Percentiles rank a stretch among this genome's conserved stretches.
phyloP scores from a whole-genome alignment of 1,139 yeast genomes.

The Candida tetrigidarum region DNA sequence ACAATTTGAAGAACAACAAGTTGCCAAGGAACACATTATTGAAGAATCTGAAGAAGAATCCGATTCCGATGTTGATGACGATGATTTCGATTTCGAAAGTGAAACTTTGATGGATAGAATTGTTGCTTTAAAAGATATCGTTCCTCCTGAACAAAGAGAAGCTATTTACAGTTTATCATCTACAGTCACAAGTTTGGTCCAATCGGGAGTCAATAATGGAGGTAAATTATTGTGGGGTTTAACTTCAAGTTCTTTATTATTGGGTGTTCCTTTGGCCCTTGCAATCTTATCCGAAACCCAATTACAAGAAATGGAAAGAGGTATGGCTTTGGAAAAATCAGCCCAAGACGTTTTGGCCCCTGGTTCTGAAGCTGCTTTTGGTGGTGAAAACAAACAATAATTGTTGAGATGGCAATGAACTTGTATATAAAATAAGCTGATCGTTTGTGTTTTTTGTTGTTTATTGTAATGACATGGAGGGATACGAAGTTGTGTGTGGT shows the following conservation, averaged over 20 bases:
- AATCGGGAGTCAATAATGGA: conserved; percentile 55
- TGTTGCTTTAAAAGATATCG: conserved; percentile 87
- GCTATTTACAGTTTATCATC: conserved; percentile 40
- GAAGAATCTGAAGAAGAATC: conserved; percentile 48
- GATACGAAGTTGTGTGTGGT: background rate
- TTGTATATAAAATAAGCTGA: conserved; percentile 7
- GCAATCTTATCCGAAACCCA: conserved; percentile 93
- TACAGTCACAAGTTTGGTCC: conserved; percentile 40
- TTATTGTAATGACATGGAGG: background rate
- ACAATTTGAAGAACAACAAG: conserved; percentile 26
- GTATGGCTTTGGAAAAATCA: conserved; percentile 83
- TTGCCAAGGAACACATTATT: conserved; percentile 15
- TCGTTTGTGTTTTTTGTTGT: background rate
- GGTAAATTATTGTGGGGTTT: conserved; percentile 85
- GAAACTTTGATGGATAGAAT: conserved; percentile 89
- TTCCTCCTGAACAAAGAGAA: conserved; percentile 86
- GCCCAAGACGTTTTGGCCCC: conserved; percentile 85
- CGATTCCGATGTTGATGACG: conserved; percentile 68
- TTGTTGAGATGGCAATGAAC: conserved; percentile 6
- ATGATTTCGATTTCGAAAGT: conserved; percentile 76
- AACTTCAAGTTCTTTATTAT: conserved; percentile 79
- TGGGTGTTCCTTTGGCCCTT: conserved; percentile 92
- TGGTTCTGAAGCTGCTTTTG: conserved; percentile 64
- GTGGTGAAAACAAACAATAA: conserved; percentile 36
- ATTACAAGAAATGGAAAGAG: conserved; percentile 92